Base-by-base conservation (phyloP, 2,329 filamentous ascomycete genomes). In the Cladophialophora chaetospira region DNA sequence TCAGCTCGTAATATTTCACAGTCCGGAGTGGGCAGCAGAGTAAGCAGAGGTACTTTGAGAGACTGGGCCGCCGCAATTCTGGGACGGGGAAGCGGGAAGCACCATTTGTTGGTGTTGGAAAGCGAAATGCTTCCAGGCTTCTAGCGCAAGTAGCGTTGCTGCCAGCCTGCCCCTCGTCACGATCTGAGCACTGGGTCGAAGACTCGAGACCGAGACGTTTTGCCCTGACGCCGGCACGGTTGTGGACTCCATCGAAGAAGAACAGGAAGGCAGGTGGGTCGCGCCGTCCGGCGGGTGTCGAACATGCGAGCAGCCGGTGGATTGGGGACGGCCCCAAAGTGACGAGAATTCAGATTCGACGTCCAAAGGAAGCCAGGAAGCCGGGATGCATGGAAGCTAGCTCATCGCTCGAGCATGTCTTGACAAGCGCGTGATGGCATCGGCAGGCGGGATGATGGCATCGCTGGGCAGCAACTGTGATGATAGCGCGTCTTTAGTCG, bases 1-100 rank as follows among this genome's bases (percentile, higher is more conserved):
- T 61, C 58, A 59, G 58, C 61, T 61, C 58, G 58, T 59, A 61
- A 61, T 58, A 60, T 60, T 58, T 54, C 53, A 54, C 51, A 15
- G 54, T 55, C 45, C 46, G 50, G 51, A 61, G 49, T 57, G 49
- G 53, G 42, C 45, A 43, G 55, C 56, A 62, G 44, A 53, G 59
- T 49, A 61, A 51, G 51, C 48, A 55, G 45, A 55, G 52, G 53
- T 52, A 60, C 50, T 50, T 57, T 29, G 57, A 57, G 36, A 31
- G 44, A 50, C 48, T 54, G 54, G 36, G 46, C 55, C 33, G 54
- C 45, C 19, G 46, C 58, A 58, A 60, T 57, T 61, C 48, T 61
- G 55, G 60, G 57, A 63, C 60, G 58, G 58, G 58, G 60, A 63
- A 61, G 51, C 57, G 57, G 60, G 55, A 54, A 51, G 43, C 47